Conservation (phyloP, 768 basidiomycete genomes). For the Trametes coccinea region DNA sequence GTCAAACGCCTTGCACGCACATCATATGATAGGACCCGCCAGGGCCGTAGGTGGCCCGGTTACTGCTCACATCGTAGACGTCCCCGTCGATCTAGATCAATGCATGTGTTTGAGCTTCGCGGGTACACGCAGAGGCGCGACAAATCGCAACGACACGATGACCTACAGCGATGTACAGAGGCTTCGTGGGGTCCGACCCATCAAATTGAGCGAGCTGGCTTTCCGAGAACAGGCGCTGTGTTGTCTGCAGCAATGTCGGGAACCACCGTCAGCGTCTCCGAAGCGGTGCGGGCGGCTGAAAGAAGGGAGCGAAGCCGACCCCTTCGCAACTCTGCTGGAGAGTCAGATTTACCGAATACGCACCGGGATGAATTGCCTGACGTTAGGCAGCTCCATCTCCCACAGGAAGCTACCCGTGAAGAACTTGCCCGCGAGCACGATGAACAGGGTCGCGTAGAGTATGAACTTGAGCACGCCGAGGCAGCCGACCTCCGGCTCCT, state of each 20-base stretch:
- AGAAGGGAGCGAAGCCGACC: conserved; percentile 23
- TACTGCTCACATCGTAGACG: conserved; percentile 89
- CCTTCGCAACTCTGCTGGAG: conserved; percentile 50
- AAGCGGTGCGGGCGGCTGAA: conserved; percentile 2
- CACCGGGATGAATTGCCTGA: conserved; percentile 29
- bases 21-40: conserved; percentile 82
- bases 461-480: conserved; percentile 71
- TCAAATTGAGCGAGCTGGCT: conserved; percentile 63
- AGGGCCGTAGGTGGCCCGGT: conserved; percentile 76
- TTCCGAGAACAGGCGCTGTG: conserved; percentile 77
- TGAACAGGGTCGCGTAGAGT: conserved; percentile 51
- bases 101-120: conserved; percentile 21
- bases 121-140: conserved; percentile 13
- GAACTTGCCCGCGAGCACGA: conserved; percentile 73
- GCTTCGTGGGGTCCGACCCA: conserved; percentile 61
- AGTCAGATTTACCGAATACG: conserved; percentile 6
- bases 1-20: conserved; percentile 41
- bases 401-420: conserved; percentile 85
- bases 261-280: conserved; percentile 15
- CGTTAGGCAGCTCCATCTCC: conserved; percentile 52
- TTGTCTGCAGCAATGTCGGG: conserved; percentile 40
- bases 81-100: conserved; percentile 77
- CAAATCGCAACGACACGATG: conserved; percentile 18
- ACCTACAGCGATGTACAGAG: conserved; percentile 84
- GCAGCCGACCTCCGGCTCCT: conserved; percentile 62